These are phyloP conservation scores for Penicillium ochrochloron DNA, from an alignment of 495 filamentous ascomycete species.

Conservation along the genomic window DNA sequence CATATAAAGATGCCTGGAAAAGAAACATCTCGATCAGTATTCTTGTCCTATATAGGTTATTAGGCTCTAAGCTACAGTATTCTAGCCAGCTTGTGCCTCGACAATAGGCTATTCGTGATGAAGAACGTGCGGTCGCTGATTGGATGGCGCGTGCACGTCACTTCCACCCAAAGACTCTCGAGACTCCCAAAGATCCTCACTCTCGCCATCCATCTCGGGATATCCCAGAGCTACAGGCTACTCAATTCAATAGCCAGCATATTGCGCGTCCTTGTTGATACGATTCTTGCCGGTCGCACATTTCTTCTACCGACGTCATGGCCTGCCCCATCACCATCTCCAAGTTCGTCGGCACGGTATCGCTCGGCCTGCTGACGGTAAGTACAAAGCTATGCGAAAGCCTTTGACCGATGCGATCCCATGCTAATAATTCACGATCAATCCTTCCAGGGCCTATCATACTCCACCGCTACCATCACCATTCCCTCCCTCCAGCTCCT, in stretches of 20 bases:
- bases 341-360: constrained; percentile 90
- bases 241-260: too few relatives aligned
- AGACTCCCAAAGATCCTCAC: background rate
- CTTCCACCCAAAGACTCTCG: constrained; percentile 3
- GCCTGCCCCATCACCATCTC: constrained; percentile 69
- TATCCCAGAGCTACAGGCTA: background rate
- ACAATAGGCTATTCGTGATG: background rate
- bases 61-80: too few relatives aligned
- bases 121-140: constrained; percentile 23
- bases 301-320: constrained; percentile 52
- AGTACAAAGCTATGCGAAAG: constrained; percentile 29
- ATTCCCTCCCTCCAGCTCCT: constrained; percentile 78
- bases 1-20: too few relatives aligned
- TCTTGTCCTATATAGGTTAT: too few relatives aligned
- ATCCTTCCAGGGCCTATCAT: constrained; percentile 74
- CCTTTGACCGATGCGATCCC: background rate
- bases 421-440: constrained; percentile 4
- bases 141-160: constrained; percentile 30
- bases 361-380: constrained; percentile 85
- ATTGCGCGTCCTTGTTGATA: background rate
- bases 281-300: background rate
- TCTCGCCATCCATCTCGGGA: background rate
- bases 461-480: constrained; percentile 72
- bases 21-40: too few relatives aligned
- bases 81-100: background rate